phyloP scores from a whole-genome alignment of 371 early-diverging fungal genomes.

The Apophysomyces variabilis region DNA sequence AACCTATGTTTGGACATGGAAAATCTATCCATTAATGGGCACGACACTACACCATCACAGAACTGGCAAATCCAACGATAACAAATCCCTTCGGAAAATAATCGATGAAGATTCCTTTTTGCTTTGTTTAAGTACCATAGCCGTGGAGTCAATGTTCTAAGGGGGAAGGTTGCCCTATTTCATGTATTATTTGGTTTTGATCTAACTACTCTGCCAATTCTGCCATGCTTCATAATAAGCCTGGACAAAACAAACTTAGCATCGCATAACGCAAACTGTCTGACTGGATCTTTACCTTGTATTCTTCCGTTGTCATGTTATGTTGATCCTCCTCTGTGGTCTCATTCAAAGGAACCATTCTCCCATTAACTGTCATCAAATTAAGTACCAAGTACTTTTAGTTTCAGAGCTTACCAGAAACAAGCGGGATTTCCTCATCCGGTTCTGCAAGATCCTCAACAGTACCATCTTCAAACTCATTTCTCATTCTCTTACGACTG shows the following conservation, averaged over 20 bases:
- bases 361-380: conserved; percentile 43
- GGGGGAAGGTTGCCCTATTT: background rate
- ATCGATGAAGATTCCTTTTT: background rate
- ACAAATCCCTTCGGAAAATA: background rate
- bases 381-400: background rate
- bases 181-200: background rate
- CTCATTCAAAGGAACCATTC: conserved; percentile 57
- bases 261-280: background rate
- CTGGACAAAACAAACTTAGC: conserved; percentile 19
- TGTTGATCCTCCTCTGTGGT: conserved; percentile 61
- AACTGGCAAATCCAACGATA: background rate
- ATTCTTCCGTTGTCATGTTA: conserved; percentile 66
- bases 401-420: conserved; percentile 37
- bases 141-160: background rate
- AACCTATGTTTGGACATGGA: background rate
- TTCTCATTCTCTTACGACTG: conserved; percentile 12
- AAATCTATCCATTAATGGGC: background rate
- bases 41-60: background rate
- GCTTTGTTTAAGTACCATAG: no score
- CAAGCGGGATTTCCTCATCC: conserved; percentile 47
- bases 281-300: conserved; percentile 35
- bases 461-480: conserved; percentile 20
- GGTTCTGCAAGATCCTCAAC: conserved; percentile 39
- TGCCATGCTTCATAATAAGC: conserved; percentile 59
- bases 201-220: conserved; percentile 41